Percentiles rank a stretch among this genome's conserved stretches.
Evolutionary conservation across 257 asterid genomes (phyloP).

Genomic region (Lavandula angustifolia): DNA sequence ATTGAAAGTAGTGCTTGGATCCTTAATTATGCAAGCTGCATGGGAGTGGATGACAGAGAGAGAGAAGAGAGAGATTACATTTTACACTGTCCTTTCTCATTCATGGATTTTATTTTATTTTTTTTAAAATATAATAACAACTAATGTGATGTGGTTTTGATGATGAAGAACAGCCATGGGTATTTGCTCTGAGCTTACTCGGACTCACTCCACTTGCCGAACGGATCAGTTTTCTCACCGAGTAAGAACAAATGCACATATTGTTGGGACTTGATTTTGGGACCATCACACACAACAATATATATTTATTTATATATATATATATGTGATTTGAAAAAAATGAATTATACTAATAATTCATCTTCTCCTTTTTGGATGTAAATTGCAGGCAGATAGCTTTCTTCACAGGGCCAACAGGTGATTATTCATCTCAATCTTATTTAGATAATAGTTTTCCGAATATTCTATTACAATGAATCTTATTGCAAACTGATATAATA

Average conservation of each 20-base stretch:
- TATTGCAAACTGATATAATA: no score
- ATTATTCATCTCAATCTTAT: background rate
- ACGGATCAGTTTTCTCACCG: conserved; percentile 78
- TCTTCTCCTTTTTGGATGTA: conserved; percentile 7
- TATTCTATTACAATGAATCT: no score
- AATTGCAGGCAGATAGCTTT: conserved; percentile 74
- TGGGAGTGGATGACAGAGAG: no score
- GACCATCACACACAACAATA: no score
- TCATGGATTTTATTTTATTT: background rate
- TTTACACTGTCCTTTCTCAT: background rate
- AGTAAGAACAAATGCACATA: conserved; percentile 48
- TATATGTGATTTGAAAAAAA: background rate
- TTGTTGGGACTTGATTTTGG: no score
- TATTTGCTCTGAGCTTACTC: conserved; percentile 70
- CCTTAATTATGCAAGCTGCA: no score
- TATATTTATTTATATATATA: background rate
- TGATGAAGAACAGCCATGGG: conserved; percentile 61
- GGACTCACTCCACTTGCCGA: conserved; percentile 92
- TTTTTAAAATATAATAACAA: background rate
- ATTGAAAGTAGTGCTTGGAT: no score
- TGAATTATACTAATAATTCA: background rate
- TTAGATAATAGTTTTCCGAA: background rate
- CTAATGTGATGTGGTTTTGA: background rate
- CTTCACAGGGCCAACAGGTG: conserved; percentile 93
- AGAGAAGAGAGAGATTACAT: no score